Conservation (phyloP, 1,139 yeast species). For the Lodderomyces orthopsilosis region DNA sequence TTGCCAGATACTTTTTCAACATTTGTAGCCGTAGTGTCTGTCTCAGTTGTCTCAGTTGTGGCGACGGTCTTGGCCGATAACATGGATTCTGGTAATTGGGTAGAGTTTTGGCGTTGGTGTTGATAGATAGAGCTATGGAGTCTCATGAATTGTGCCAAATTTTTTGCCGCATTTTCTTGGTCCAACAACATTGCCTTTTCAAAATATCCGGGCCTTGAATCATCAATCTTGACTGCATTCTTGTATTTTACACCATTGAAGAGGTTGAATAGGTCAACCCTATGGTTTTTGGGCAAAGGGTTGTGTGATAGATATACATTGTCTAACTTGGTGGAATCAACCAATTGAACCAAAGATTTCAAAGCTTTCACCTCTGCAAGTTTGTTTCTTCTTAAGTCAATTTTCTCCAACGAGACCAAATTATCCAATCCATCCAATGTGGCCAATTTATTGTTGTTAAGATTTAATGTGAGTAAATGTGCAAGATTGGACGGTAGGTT, state of each 20-base stretch:
- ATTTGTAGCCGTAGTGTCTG: neutral
- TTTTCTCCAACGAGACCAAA: slow-evolving; percentile 45
- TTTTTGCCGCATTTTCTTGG: slow-evolving; percentile 43
- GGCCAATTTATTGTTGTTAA: slow-evolving; percentile 51
- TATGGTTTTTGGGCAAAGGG: slow-evolving; percentile 45
- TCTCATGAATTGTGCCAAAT: slow-evolving; percentile 38
- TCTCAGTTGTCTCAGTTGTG: slow-evolving; percentile 1
- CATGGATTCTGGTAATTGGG: neutral
- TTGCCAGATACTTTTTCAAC: neutral
- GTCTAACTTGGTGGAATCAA: slow-evolving; percentile 33
- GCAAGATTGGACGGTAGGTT: slow-evolving; percentile 41
- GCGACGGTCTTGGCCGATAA: neutral
- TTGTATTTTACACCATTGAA: slow-evolving; percentile 52
- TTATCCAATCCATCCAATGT: slow-evolving; percentile 50
- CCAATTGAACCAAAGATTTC: slow-evolving; percentile 37
- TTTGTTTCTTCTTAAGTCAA: slow-evolving; percentile 56
- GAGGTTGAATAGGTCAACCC: slow-evolving; percentile 54
- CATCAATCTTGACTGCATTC: slow-evolving; percentile 52
- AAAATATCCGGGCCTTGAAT: slow-evolving; percentile 62
- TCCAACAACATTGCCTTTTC: slow-evolving; percentile 56
- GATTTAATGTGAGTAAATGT: slow-evolving; percentile 48
- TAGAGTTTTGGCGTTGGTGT: neutral
- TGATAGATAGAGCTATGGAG: neutral
- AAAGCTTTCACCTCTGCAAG: slow-evolving; percentile 20
- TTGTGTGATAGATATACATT: slow-evolving; percentile 43